phyloP scores from a whole-genome alignment of 345 rosid species.

The Chamaenerion angustifolium region DNA sequence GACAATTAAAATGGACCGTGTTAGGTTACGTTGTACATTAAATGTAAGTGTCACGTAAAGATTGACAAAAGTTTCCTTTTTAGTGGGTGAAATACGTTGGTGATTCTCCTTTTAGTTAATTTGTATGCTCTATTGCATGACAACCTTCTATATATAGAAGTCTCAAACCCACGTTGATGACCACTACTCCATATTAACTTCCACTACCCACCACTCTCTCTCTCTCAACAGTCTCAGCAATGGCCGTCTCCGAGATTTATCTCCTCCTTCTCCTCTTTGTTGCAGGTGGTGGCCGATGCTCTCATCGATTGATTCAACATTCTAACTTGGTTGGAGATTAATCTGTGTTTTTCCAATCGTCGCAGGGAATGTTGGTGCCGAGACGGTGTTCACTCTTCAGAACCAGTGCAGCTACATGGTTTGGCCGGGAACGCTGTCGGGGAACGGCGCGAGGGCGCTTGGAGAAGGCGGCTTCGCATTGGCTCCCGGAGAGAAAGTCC shows the following conservation, averaged over 20 bases:
- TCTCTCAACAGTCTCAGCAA: background rate
- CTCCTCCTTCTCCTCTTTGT: constrained; percentile 13
- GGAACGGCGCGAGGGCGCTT: constrained; percentile 35
- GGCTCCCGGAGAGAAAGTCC: constrained; percentile 34
- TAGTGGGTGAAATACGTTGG: no score
- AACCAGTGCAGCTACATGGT: constrained; percentile 56
- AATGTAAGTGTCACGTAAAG: no score
- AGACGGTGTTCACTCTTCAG: constrained; percentile 50
- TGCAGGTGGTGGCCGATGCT: constrained; percentile 11
- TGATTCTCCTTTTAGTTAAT: no score
- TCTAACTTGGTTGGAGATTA: no score
- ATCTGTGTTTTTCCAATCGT: no score
- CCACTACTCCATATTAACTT: background rate
- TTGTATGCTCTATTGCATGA: background rate
- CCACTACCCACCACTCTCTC: background rate
- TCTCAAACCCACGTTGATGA: background rate
- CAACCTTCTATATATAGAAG: background rate
- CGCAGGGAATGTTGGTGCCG: constrained; percentile 30
- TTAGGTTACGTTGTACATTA: no score
- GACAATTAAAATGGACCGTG: no score
- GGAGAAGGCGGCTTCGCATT: constrained; percentile 72
- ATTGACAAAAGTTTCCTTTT: no score
- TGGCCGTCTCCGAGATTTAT: constrained; percentile 1
- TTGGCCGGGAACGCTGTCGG: constrained; percentile 86
- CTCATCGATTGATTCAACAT: background rate